Evolutionary conservation across 352 stramenopile species (phyloP).

Genomic region (Phytophthora idaei): DNA sequence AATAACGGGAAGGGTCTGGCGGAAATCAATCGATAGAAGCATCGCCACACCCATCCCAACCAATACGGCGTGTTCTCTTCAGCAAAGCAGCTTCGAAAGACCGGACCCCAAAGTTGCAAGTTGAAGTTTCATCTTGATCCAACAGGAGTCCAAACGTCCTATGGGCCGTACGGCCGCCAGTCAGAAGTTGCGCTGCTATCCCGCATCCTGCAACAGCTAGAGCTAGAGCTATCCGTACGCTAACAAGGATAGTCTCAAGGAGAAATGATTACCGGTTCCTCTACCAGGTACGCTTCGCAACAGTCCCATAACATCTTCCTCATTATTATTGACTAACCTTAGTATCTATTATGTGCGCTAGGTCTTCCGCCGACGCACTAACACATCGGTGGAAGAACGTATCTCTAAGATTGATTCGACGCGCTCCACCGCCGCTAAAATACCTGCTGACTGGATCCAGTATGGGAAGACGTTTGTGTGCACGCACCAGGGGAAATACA

Average conservation of each 20-base stretch:
- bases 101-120: not conserved
- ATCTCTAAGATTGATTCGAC: not conserved
- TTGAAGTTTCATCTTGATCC: not conserved
- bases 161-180: not conserved
- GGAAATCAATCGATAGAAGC: not conserved
- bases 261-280: too few species aligned
- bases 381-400: not conserved
- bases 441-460: not conserved
- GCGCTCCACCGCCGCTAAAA: not conserved
- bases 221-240: too few species aligned
- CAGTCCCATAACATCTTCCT: too few species aligned
- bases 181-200: conserved; percentile 8
- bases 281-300: too few species aligned
- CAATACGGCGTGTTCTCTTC: conserved; percentile 1
- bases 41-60: not conserved
- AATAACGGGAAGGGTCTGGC: too few species aligned
- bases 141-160: not conserved
- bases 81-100: conserved; percentile 5
- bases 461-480: conserved; percentile 2
- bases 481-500: not conserved
- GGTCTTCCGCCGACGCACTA: not conserved
- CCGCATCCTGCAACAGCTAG: conserved; percentile 3
- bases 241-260: too few species aligned
- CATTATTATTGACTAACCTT: too few species aligned
- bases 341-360: not conserved